phyloP scores from a whole-genome alignment of 2,329 filamentous ascomycete genomes.

The Magnaporthiopsis rhizophila region DNA sequence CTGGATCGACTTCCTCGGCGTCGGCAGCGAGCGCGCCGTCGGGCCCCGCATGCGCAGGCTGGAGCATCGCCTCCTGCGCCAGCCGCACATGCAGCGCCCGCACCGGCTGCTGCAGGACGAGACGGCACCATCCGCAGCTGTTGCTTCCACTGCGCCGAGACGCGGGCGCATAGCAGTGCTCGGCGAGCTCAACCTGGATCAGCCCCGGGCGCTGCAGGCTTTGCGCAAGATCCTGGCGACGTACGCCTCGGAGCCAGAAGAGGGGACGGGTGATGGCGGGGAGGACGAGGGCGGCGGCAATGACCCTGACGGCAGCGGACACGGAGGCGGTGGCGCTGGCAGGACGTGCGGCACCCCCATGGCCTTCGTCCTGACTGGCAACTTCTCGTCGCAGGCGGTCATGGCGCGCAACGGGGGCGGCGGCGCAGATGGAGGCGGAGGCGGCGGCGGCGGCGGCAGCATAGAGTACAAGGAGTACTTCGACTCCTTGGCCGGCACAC shows the following conservation, averaged over 20 bases:
- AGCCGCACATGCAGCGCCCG: conserved; percentile 14
- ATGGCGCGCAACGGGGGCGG: conserved; percentile 52
- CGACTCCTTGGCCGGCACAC: conserved; percentile 72
- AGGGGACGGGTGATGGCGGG: not conserved
- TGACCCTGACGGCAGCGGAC: not conserved
- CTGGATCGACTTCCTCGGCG: conserved; percentile 93
- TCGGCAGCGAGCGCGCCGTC: conserved; percentile 79
- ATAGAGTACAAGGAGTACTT: conserved; percentile 98
- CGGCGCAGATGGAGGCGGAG: not conserved
- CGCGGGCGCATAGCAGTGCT: conserved; percentile 62
- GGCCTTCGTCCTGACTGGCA: conserved; percentile 76
- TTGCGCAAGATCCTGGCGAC: conserved; percentile 68
- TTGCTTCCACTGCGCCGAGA: conserved; percentile 18
- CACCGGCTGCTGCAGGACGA: conserved; percentile 13
- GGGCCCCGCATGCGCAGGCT: conserved; percentile 77
- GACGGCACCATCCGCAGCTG: not conserved
- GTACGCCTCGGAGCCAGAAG: conserved; percentile 60
- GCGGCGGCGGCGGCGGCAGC: conserved; percentile 59
- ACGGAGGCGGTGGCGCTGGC: too few species aligned
- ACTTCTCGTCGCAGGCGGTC: conserved; percentile 63
- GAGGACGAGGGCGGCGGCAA: not conserved
- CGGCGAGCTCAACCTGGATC: conserved; percentile 80
- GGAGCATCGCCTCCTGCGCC: conserved; percentile 57
- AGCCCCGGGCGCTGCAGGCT: conserved; percentile 72
- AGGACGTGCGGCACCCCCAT: conserved; percentile 49